A percentile compares a stretch with the other conserved stretches of the same genome.
Conservation (phyloP, 306 rosid genomes). For the Quercus cerris region DNA sequence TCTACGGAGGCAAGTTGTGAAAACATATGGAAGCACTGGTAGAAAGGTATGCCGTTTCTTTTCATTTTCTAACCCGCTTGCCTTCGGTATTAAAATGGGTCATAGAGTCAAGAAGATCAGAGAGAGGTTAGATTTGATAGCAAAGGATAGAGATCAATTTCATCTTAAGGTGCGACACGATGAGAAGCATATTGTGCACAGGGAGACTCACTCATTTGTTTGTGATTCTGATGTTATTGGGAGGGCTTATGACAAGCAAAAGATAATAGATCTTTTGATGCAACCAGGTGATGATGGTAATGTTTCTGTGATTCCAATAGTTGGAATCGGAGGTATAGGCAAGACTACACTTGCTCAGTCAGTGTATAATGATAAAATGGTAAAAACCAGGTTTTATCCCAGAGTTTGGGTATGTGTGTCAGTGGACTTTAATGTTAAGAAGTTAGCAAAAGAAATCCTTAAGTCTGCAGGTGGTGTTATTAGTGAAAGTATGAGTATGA, state of each 20-base stretch:
- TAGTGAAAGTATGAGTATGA: background rate
- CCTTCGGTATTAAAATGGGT: background rate
- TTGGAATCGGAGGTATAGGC: slow-evolving; percentile 10
- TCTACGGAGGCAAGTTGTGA: no score
- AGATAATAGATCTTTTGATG: slow-evolving; percentile 10
- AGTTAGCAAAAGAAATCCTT: slow-evolving; percentile 9
- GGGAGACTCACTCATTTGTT: no score
- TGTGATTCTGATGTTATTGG: no score
- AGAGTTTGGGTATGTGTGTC: slow-evolving; percentile 28
- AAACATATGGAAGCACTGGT: no score
- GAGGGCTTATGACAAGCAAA: no score
- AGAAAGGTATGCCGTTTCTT: no score
- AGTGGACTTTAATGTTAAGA: slow-evolving; percentile 10
- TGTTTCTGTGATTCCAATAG: slow-evolving; percentile 21
- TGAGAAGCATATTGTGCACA: no score
- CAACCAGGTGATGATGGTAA: background rate
- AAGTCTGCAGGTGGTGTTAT: background rate
- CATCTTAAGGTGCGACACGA: no score
- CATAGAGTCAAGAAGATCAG: no score
- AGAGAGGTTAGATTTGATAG: no score
- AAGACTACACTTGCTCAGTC: slow-evolving; percentile 13
- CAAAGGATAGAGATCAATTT: no score
- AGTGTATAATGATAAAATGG: slow-evolving; percentile 26
- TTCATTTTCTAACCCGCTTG: no score
- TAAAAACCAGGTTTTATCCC: background rate